Evolutionary conservation across 352 stramenopile genomes (phyloP), one percentile per base, ranked within the genome.

Genomic region (Globisporangium parvum): DNA sequence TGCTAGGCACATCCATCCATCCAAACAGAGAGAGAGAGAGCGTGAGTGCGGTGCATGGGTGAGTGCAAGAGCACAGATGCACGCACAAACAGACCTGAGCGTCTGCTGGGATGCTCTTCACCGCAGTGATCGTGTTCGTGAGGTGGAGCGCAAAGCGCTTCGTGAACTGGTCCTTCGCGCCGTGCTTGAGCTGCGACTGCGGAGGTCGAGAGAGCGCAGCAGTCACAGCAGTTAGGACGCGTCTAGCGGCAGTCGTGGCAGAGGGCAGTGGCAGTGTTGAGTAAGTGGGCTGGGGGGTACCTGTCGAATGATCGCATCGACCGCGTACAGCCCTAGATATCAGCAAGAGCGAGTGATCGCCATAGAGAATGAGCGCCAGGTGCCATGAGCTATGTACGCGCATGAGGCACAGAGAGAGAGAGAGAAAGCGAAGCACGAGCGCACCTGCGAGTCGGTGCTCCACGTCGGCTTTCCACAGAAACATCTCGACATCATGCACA

Each of bases 281-380:
- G 6, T 1, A 31, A 21, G 35, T 9, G 9, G 12, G 21, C 8
- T 14, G 12, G 8, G 28, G 12, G 8, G 28, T 47, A 88, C 81
- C 69, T 88, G 80, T 58, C 80, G 67, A 51, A 94, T 88, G 50
- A 94, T 88, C 45, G 84, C 81, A 53, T 94, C 84, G 57, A 94
- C 85, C 14, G 80, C 77, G 53, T 92, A 94, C 6, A 94, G 62
- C 21, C 75, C 82, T 90, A 39, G 10, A 2, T 37, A 8, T 8
- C 31, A 37, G 24, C 15, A 33, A 15, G 24, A 49, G 45, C 31
- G 26, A 24, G 26, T 2, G 6, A 33, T 11, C 42, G 24, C 65
- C 10, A 53, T 18, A 53, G 31, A n/a, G n/a, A 28, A 69, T 20
- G 24, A 21, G 31, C 12, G 20, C 5, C 21, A 53, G 20, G 59